These are phyloP conservation scores for Nitzschia inconspicua DNA, from an alignment of 108 stramenopile genomes.

Conservation along the genomic window DNA sequence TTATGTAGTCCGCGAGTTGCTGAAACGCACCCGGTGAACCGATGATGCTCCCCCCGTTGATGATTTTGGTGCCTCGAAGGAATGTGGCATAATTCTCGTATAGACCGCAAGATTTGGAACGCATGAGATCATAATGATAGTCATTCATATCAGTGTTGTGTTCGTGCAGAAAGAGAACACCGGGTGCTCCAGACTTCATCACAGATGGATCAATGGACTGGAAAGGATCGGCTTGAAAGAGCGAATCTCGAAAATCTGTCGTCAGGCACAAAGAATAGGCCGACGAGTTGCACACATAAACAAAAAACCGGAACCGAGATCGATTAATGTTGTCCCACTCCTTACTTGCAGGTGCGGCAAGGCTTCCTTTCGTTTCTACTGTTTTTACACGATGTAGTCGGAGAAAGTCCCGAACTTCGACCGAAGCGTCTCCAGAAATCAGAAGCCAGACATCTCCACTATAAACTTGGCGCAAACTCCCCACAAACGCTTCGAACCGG, in stretches of 20 bases:
- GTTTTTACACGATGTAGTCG: too few species aligned
- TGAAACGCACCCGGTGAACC: not conserved
- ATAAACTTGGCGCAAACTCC: not conserved
- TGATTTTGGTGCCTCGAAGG: not conserved
- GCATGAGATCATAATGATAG: not conserved
- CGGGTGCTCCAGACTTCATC: too few species aligned
- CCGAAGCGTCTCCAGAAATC: not conserved
- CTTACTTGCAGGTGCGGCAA: not conserved
- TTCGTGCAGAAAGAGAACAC: not conserved
- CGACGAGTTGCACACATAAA: not conserved
- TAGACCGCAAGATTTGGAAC: not conserved
- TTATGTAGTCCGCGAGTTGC: not conserved
- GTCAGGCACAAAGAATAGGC: not conserved
- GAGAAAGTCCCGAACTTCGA: not conserved
- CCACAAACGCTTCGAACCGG: not conserved
- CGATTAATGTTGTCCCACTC: not conserved
- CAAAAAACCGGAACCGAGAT: not conserved
- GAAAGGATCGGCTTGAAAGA: not conserved
- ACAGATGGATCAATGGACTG: too few species aligned
- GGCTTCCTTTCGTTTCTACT: not conserved
- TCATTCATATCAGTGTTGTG: not conserved
- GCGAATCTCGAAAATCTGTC: not conserved
- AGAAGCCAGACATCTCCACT: not conserved
- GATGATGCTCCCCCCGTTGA: not conserved
- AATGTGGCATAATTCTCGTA: not conserved